Evolutionary conservation across 1,284 basidiomycete species (phyloP), one percentile per base, ranked within the genome.

Genomic region (Puccinia horiana): DNA sequence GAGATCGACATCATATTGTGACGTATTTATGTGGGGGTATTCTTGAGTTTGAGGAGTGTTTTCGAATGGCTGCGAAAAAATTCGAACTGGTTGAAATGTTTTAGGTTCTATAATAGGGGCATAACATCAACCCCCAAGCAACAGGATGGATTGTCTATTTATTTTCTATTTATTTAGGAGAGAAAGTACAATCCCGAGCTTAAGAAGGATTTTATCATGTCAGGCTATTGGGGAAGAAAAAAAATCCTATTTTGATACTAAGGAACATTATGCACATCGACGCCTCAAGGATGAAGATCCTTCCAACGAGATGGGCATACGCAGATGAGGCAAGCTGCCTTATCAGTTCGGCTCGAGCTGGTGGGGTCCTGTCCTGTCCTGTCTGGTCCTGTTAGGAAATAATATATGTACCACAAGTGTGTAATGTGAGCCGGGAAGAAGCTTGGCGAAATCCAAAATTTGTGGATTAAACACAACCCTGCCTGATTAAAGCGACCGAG

Each of bases 281-380:
- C 26, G 3, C 29, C n/a, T 18, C 37, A 49, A 70, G 47, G 47
- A 35, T 49, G 69, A 70, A 70, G 47, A 49, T 47, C 23, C 32
- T 70, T 70, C 65, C 35, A 49, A 26, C 11, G 12, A 70, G 29
- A 44, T 49, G 47, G 29, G n/a, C 69, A 49, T 32, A 49, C n/a
- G 29, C 61, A 49, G 69, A 70, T 70, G 69, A 70, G 69, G 9
- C 47, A 26, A 70, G 69, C 69, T 44, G 42, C 32, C 32, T 69
- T 1, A 20, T 44, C 65, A 47, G 29, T 37, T 69, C 65, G 65
- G 65, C 65, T 69, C 65, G 65, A 69, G 37, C 37, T 69, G 4
- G 23, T 32, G 65, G 40, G 40, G 23, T 42, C 40, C 42, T 69
- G 65, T n/a, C n/a, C n/a, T n/a, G n/a, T n/a, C n/a, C n/a, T n/a